Conservation (phyloP, 306 rosid genomes). For the Psophocarpus tetragonolobus region DNA sequence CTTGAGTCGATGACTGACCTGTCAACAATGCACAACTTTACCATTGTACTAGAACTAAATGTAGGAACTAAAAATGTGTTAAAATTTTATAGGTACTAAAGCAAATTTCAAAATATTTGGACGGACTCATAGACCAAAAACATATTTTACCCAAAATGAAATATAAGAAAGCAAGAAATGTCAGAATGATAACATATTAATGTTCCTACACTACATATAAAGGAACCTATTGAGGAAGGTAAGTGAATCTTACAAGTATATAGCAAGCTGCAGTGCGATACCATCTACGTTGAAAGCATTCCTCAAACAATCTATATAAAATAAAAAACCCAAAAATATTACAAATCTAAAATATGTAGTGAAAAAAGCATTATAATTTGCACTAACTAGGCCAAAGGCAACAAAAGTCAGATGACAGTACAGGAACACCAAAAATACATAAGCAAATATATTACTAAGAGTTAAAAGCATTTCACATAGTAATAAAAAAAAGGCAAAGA, state of each 20-base stretch:
- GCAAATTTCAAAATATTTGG: background rate
- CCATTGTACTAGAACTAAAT: background rate
- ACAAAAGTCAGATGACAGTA: conserved; percentile 2
- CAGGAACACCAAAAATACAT: conserved; percentile 3
- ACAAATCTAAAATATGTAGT: conserved; percentile 4
- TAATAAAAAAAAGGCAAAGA: conserved; percentile 22
- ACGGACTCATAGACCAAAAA: background rate
- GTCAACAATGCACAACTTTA: too few species aligned
- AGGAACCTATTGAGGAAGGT: conserved; percentile 17
- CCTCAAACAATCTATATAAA: conserved; percentile 85
- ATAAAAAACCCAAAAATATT: conserved; percentile 20
- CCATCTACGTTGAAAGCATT: conserved; percentile 99
- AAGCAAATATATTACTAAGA: background rate
- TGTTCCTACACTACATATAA: conserved; percentile 5
- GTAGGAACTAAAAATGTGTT: background rate
- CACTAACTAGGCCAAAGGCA: background rate
- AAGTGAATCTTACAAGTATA: conserved; percentile 75
- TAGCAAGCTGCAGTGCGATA: conserved; percentile 97
- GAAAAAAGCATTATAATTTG: background rate
- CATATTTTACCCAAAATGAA: background rate
- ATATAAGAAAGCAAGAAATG: conserved; percentile 9
- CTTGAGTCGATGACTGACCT: too few species aligned
- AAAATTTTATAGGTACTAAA: background rate
- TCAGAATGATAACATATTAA: conserved; percentile 5
- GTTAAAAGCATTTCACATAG: background rate